Base-by-base conservation (phyloP, 805 yeast genomes). In the Candida saitoana region DNA sequence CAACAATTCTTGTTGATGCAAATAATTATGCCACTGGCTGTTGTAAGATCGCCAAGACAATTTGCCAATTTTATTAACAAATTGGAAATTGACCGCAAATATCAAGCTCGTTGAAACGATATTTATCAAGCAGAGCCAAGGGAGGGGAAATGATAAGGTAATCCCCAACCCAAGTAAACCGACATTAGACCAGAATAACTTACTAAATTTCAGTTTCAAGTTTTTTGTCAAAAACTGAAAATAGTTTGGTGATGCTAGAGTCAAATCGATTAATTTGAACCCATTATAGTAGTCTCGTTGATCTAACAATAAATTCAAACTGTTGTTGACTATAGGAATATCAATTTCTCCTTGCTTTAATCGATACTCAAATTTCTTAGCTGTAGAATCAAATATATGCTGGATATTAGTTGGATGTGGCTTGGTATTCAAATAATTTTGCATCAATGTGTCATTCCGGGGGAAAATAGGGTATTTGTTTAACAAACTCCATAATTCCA, bases 21-120 rank as follows among this genome's bases (percentile, higher is more conserved):
- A 34, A 19, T 50, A 49, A 14, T 65, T 62, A 43, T 62, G 50
- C 18, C 53, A 32, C 5, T 52, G 27, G 2, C 56, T 49, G 12
- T 57, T 61, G 40, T 71, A 64, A 4, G 57, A 56, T 32, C 75
- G 41, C 73, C 71, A 67, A 20, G 67, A 59, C 15, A 67, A 49
- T 48, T 77, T 38, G 5, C 62, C 61, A 14, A 56, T 16, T 22
- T 49, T 37, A 4, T 46, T 31, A n/a, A 40, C 27, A 6, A 20
- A 16, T 35, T 30, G 27, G 34, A 39, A 32, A n/a, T 38, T 19
- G 4, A 43, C 46, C 22, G 14, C 40, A 22, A 29, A 38, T 14
- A 19, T 37, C 32, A 17, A 24, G n/a, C 19, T n/a, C 3, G 30
- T 15, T 4, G 42, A 18, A 3, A 47, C 34, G 1, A 38, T 36